Base-by-base conservation (phyloP, 1,284 basidiomycete species). In the Trichosporon sp. region DNA sequence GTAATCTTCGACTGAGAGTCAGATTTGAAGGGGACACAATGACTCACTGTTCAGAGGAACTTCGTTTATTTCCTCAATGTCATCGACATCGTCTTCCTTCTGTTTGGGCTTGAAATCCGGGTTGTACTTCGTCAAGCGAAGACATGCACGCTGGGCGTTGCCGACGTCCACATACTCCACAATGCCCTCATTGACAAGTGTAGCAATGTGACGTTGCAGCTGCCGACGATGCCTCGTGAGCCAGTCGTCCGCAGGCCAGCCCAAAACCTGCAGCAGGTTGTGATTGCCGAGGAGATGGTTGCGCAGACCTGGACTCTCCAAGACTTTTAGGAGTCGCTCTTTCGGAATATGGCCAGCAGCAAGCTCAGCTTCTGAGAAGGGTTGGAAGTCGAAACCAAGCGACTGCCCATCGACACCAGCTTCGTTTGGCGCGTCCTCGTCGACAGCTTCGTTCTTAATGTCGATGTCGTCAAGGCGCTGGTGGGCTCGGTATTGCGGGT, bases 51-150 rank as follows among this genome's bases (percentile, higher is more conserved):
- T n/a, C 36, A 64, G n/a, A 8, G 63, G 31, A 14, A 54, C 56
- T 29, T 58, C 61, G 2, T 62, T 58, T 4, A 49, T 25, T 23
- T 44, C 56, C 31, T 58, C 56, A 16, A 60, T 19, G 32, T 63
- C 46, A 14, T 33, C 25, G 11, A 36, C 44, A 21, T 16, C 13
- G 27, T 64, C 60, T 13, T 29, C 3, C 34, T 63, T 62, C 34
- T 49, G 11, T 46, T 31, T 31, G 14, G 66, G 62, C 7, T 57
- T 54, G 49, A 44, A 62, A 36, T 74, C 69, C 7, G 74, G 72
- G 61, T 75, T 74, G 68, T 74, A 79, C 61, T 78, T 79, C 14
- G 70, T 70, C 49, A 78, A 61, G 10, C 77, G 72, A 3, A 78
- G 65, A 63, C 75, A 77, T 7, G 66, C 66, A 2, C 68, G 67